Evolutionary conservation across 208 protist species (phyloP).

Genomic region (Wallacemonas sp.): DNA sequence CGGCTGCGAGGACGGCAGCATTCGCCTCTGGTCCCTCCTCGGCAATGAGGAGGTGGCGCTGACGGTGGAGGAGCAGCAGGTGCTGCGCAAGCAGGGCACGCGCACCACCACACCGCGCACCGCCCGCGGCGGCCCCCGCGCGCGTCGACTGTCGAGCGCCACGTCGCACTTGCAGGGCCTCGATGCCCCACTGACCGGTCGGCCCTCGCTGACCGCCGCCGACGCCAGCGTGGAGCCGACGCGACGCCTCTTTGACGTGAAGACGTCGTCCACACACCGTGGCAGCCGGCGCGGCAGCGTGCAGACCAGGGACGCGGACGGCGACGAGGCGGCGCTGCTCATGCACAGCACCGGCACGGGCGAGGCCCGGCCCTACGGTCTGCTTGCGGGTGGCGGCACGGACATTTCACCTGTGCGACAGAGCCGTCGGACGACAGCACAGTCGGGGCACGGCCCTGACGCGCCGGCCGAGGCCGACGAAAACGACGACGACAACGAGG

Average conservation of each 20-base stretch:
- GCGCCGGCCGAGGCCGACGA: slow-evolving; percentile 9
- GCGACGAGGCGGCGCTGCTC: slow-evolving; percentile 23
- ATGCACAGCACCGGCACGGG: slow-evolving; percentile 12
- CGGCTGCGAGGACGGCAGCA: slow-evolving; percentile 61
- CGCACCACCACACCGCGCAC: background rate
- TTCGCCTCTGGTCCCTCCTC: slow-evolving; percentile 67
- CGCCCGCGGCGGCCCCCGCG: background rate
- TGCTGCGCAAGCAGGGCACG: slow-evolving; percentile 3
- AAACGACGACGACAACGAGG: background rate
- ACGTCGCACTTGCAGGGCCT: background rate
- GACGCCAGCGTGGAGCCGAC: background rate
- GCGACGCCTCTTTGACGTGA: slow-evolving; percentile 9
- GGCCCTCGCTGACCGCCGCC: no score
- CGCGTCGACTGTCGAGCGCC: background rate
- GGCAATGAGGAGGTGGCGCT: slow-evolving; percentile 44
- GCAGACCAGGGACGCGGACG: background rate
- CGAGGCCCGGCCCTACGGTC: slow-evolving; percentile 1
- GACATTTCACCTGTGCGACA: slow-evolving; percentile 26
- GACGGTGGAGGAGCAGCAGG: slow-evolving; percentile 31
- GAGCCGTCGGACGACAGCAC: background rate
- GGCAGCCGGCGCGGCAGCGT: slow-evolving; percentile 6
- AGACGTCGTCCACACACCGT: background rate
- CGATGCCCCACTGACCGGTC: no score
- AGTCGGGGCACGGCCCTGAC: no score
- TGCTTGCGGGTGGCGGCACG: slow-evolving; percentile 23